Evolutionary conservation across 495 filamentous ascomycete genomes (phyloP).

Genomic region (Sporormia fimetaria): DNA sequence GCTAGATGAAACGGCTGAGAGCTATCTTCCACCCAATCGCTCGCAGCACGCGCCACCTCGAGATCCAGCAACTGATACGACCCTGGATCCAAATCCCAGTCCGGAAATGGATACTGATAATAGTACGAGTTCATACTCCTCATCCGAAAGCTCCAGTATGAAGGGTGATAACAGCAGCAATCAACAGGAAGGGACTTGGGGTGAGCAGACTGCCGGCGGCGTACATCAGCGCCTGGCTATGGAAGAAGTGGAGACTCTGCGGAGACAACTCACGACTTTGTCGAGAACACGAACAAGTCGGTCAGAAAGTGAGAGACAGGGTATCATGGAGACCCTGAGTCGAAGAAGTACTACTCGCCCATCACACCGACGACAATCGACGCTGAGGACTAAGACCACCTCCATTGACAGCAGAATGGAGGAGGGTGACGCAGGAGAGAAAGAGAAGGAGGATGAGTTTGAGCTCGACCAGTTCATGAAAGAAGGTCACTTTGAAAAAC

Average conservation of each 20-base stretch:
- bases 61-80: too few species aligned
- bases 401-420: constrained; percentile 10
- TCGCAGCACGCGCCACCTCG: too few species aligned
- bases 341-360: constrained; percentile 4
- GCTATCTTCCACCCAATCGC: too few species aligned
- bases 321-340: constrained; percentile 5
- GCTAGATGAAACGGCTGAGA: too few species aligned
- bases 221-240: constrained; percentile 53
- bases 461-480: constrained; percentile 63
- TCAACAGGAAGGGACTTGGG: constrained; percentile 55
- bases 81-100: too few species aligned
- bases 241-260: constrained; percentile 60
- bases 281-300: constrained; percentile 41
- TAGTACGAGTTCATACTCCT: too few species aligned
- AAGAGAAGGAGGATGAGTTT: constrained; percentile 47
- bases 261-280: constrained; percentile 50
- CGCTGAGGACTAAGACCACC: not conserved
- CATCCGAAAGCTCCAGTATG: not conserved
- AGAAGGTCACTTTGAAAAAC: constrained; percentile 71
- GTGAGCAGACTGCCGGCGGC: constrained; percentile 56
- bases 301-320: not conserved
- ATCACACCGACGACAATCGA: not conserved
- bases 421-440: constrained; percentile 14
- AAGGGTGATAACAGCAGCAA: not conserved
- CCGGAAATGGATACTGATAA: too few species aligned